Evolutionary conservation across 352 stramenopile genomes (phyloP).

Genomic region (Phytophthora ramorum): DNA sequence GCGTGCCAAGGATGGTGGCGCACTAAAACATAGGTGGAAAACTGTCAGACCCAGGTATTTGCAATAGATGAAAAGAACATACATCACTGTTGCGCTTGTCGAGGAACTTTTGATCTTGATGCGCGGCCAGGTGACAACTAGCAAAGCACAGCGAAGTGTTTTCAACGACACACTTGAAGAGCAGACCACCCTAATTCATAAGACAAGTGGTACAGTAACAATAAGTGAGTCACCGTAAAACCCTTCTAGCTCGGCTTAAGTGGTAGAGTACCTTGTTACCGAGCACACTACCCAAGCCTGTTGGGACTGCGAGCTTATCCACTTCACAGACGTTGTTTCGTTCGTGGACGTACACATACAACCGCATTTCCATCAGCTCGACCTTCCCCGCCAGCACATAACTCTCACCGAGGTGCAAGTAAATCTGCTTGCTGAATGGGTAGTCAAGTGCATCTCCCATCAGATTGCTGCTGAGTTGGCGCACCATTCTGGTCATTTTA

Average conservation of each 20-base stretch:
- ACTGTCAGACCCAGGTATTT: not conserved
- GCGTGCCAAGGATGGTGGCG: slow-evolving; percentile 70
- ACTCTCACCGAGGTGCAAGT: slow-evolving; percentile 60
- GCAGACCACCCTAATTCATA: slow-evolving; percentile 65
- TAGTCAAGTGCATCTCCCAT: slow-evolving; percentile 70
- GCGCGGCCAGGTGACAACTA: slow-evolving; percentile 85
- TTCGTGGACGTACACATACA: slow-evolving; percentile 75
- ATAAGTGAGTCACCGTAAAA: not conserved
- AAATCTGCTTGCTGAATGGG: slow-evolving; percentile 68
- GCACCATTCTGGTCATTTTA: slow-evolving; percentile 69
- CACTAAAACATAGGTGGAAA: slow-evolving; percentile 43
- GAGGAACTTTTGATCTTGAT: slow-evolving; percentile 88
- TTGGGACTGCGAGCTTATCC: slow-evolving; percentile 78
- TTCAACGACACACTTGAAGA: slow-evolving; percentile 79
- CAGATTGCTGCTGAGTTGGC: slow-evolving; percentile 71
- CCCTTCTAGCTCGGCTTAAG: not conserved
- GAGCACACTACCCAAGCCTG: slow-evolving; percentile 79
- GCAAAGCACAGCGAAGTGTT: slow-evolving; percentile 88
- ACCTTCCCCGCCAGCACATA: slow-evolving; percentile 73
- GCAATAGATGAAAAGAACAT: slow-evolving; percentile 14
- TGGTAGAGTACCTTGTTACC: slow-evolving; percentile 79
- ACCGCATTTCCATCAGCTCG: slow-evolving; percentile 85
- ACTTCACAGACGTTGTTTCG: slow-evolving; percentile 64
- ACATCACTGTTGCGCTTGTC: slow-evolving; percentile 88
- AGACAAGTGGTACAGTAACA: not conserved